Percentiles rank a stretch among this genome's conserved stretches.
Conservation (phyloP, 2,329 filamentous ascomycete species). For the Gremmenia infestans region DNA sequence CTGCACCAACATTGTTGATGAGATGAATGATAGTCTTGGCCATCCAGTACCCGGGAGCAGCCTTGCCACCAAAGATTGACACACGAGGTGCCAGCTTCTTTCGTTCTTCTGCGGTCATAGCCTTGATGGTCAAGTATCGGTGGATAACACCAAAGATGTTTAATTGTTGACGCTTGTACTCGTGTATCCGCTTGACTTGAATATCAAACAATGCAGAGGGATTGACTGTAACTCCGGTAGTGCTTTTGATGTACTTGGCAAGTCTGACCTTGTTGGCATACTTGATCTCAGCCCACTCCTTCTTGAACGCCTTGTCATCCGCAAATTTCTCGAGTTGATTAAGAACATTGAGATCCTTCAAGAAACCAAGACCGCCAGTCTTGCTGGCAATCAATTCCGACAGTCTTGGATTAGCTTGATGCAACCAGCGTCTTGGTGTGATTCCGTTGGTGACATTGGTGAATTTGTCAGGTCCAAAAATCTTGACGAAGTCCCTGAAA, state of each 20-base stretch:
- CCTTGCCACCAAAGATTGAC: constrained; percentile 96
- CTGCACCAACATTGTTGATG: constrained; percentile 82
- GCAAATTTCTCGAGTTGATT: constrained; percentile 80
- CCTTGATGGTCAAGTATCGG: constrained; percentile 85
- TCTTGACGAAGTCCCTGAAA: constrained; percentile 95
- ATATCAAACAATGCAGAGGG: constrained; percentile 89
- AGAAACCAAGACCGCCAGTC: constrained; percentile 73
- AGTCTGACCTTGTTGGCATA: constrained; percentile 90
- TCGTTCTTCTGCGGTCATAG: constrained; percentile 73
- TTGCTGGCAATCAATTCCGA: constrained; percentile 91
- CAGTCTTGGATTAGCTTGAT: constrained; percentile 91
- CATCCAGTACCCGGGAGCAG: constrained; percentile 99
- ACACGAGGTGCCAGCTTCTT: constrained; percentile 86
- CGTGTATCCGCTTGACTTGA: constrained; percentile 97
- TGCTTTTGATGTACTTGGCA: constrained; percentile 83
- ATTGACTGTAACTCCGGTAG: constrained; percentile 76
- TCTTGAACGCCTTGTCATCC: constrained; percentile 84
- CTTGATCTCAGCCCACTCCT: constrained; percentile 96
- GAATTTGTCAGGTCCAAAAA: constrained; percentile 96
- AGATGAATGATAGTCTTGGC: constrained; percentile 98
- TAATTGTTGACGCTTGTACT: constrained; percentile 98
- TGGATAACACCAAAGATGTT: constrained; percentile 99
- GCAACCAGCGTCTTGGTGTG: constrained; percentile 90
- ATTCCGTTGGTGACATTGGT: constrained; percentile 98
- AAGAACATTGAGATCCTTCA: constrained; percentile 84